Conservation (phyloP, 176 grass and related monocot genomes). For the Musa schizocarpa region DNA sequence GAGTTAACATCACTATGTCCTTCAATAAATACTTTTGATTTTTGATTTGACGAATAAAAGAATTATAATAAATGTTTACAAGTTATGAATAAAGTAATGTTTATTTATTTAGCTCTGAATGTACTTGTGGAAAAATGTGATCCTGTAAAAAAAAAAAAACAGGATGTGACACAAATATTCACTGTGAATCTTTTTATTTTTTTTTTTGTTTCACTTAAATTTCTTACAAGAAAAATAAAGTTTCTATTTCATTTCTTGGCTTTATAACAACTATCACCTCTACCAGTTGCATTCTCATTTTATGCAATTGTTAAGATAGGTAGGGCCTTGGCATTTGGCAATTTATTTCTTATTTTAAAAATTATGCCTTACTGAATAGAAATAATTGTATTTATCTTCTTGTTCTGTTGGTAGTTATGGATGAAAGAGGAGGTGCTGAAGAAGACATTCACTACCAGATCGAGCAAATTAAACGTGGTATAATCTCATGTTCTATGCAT, state of each 20-base stretch:
- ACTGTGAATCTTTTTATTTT: background rate
- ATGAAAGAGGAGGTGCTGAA: conserved; percentile 33
- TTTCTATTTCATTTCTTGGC: background rate
- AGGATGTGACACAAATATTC: background rate
- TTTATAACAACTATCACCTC: background rate
- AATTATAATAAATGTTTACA: too few relatives aligned
- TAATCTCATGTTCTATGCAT: conserved; percentile 1
- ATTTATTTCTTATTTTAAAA: background rate
- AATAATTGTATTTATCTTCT: background rate
- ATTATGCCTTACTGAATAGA: background rate
- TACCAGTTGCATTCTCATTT: background rate
- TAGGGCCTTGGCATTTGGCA: background rate
- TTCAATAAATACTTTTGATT: too few relatives aligned
- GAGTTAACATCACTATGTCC: too few relatives aligned
- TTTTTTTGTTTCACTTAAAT: background rate
- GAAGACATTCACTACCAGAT: conserved; percentile 41
- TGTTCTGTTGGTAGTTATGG: conserved; percentile 35
- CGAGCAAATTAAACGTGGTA: conserved; percentile 79
- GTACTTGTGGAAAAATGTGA: too few relatives aligned
- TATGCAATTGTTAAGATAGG: background rate
- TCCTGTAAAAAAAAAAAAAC: too few relatives aligned
- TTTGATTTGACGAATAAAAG: too few relatives aligned
- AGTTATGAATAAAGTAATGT: too few relatives aligned
- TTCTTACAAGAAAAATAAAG: background rate
- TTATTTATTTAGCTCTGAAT: too few relatives aligned